Base-by-base conservation (phyloP, 805 yeast genomes). In the Ogataea philodendri region DNA sequence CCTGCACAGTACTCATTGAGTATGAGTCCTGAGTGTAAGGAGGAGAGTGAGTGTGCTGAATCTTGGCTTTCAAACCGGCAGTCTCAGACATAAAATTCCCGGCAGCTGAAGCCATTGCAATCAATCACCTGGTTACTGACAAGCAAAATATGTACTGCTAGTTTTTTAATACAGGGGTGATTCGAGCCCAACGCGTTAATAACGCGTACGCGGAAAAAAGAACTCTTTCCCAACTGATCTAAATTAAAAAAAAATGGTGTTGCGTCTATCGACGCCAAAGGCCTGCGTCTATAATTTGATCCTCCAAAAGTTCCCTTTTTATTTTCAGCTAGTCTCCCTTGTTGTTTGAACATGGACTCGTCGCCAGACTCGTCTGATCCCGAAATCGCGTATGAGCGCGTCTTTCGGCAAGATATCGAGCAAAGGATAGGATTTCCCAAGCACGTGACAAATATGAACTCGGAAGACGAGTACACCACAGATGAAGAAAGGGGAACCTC, bases 1-100 rank as follows among this genome's bases (percentile, higher is more conserved):
- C 64, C 18, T 58, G 57, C 3, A 51, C 49, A 19, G 64, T 55
- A 32, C 53, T 56, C 51, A 55, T 49, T 11, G 66, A 59, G 14
- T 44, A 42, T 4, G 63, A 52, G 35, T 58, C 59, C 34, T 55
- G 52, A 7, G 55, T 51, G 29, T 39, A 41, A 15, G 56, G 49
- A 23, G 59, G 46, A 7, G 55, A 49, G 16, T 19, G 17, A 35
- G 23, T 32, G 24, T 32, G 42, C 8, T 17, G 37, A 9, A 14
- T 26, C 15, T 21, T 33, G 32, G 18, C n/a, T n/a, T n/a, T n/a
- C n/a, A n/a, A n/a, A n/a, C n/a, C n/a, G n/a, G n/a, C 32, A 13
- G 32, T 11, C 32, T 29, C 32, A 29, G 26, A 15, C 24, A 21
- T 29, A 19, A n/a, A 19, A 7, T 25, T 17, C n/a, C 15, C 22